Conservation (phyloP, 2,329 filamentous ascomycete genomes). For the Venturia effusa region DNA sequence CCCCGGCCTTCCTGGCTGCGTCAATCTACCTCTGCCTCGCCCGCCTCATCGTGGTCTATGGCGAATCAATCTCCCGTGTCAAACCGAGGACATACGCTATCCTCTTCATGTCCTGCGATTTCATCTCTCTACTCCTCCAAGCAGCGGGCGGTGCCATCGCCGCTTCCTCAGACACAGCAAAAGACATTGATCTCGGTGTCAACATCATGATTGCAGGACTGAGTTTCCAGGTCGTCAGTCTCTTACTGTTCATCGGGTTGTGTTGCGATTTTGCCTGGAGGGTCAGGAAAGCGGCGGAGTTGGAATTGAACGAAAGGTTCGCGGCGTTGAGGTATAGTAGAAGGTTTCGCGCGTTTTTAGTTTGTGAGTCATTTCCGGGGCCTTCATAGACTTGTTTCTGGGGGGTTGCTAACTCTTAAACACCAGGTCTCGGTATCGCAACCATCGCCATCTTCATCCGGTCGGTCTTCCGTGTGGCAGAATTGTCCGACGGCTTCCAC, state of each 20-base stretch:
- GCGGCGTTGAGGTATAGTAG: neutral
- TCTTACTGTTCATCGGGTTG: slow-evolving; percentile 36
- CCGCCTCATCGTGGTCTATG: slow-evolving; percentile 29
- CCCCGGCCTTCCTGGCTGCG: slow-evolving; percentile 47
- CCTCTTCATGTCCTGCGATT: slow-evolving; percentile 40
- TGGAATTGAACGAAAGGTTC: neutral
- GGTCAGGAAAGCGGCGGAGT: neutral
- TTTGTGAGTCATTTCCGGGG: neutral
- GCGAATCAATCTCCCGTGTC: slow-evolving; percentile 26
- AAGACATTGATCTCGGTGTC: slow-evolving; percentile 36
- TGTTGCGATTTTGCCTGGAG: slow-evolving; percentile 25
- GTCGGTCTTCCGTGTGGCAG: slow-evolving; percentile 39
- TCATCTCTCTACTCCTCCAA: slow-evolving; percentile 35
- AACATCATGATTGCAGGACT: slow-evolving; percentile 50
- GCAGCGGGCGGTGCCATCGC: slow-evolving; percentile 40
- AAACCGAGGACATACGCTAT: slow-evolving; percentile 36
- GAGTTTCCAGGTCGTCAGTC: slow-evolving; percentile 43
- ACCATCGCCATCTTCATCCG: slow-evolving; percentile 36
- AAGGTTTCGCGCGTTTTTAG: slow-evolving; percentile 1
- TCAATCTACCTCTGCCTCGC: slow-evolving; percentile 55
- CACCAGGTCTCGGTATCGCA: slow-evolving; percentile 25
- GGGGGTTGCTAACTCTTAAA: neutral
- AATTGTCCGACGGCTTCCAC: slow-evolving; percentile 37
- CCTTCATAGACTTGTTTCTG: neutral
- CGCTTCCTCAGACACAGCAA: slow-evolving; percentile 34